Conservation (phyloP, 73 alveolate species). For the Paramecium biaurelia region DNA sequence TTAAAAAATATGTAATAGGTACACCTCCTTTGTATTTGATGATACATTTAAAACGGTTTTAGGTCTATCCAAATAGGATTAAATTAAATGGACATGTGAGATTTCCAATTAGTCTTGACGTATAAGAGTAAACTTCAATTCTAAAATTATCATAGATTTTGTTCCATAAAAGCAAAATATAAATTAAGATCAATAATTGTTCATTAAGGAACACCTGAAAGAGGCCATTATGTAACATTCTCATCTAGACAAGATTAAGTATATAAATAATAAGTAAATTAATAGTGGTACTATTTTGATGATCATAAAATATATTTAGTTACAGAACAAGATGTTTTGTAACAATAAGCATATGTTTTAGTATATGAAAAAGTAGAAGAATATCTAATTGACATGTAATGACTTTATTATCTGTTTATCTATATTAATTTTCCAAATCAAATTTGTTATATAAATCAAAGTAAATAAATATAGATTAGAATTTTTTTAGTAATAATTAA, state of each 20-base stretch:
- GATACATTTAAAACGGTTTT: slow-evolving; percentile 33
- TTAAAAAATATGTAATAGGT: slow-evolving; percentile 33
- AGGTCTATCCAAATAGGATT: neutral
- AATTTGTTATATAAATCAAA: neutral
- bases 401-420: neutral
- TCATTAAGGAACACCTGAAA: slow-evolving; percentile 42
- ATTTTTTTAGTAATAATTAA: neutral
- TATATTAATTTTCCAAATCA: neutral
- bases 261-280: neutral
- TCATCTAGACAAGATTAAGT: slow-evolving; percentile 4
- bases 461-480: neutral
- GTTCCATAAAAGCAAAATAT: slow-evolving; percentile 32
- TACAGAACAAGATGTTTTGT: slow-evolving; percentile 46
- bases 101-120: slow-evolving; percentile 24
- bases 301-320: slow-evolving; percentile 37
- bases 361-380: slow-evolving; percentile 24
- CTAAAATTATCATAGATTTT: neutral
- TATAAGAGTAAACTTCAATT: neutral
- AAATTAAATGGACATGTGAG: slow-evolving; percentile 39
- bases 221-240: slow-evolving; percentile 42
- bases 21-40: slow-evolving; percentile 36
- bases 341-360: slow-evolving; percentile 30
- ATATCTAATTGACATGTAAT: slow-evolving; percentile 32
- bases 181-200: slow-evolving; percentile 41
- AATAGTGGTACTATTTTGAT: slow-evolving; percentile 43